These are phyloP conservation scores for Suhomyces prunicola DNA, from an alignment of 805 yeast species.

Conservation along the genomic window DNA sequence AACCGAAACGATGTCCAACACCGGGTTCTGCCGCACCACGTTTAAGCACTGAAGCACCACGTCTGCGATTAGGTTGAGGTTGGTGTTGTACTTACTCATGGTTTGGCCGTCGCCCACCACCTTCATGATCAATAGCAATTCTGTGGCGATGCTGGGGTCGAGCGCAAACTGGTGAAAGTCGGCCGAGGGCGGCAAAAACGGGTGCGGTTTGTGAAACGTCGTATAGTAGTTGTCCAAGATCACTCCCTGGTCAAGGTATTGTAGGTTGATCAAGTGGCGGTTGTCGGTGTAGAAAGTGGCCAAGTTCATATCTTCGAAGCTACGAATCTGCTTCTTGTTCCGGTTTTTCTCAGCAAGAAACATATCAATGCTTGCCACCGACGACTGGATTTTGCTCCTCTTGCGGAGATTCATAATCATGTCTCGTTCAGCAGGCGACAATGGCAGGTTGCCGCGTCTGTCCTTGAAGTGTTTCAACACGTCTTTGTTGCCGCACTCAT, in stretches of 20 bases:
- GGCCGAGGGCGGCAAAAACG: slow-evolving; percentile 42
- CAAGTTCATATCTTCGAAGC: slow-evolving; percentile 6
- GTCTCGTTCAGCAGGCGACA: neutral
- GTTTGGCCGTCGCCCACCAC: slow-evolving; percentile 49
- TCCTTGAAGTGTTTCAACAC: slow-evolving; percentile 1
- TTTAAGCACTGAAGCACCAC: slow-evolving; percentile 16
- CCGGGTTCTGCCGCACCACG: slow-evolving; percentile 8
- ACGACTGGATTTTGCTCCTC: slow-evolving; percentile 4
- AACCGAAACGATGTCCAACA: slow-evolving; percentile 41
- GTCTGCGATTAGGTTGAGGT: slow-evolving; percentile 13
- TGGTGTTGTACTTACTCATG: slow-evolving; percentile 13
- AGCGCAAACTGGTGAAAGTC: slow-evolving; percentile 33
- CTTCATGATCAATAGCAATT: slow-evolving; percentile 46
- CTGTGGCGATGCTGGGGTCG: slow-evolving; percentile 34
- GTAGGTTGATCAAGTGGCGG: slow-evolving; percentile 20
- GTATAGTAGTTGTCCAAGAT: slow-evolving; percentile 28
- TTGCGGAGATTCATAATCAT: slow-evolving; percentile 3
- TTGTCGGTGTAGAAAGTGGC: slow-evolving; percentile 1
- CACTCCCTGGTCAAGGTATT: slow-evolving; percentile 5
- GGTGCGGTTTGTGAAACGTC: slow-evolving; percentile 43
- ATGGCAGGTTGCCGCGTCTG: neutral
- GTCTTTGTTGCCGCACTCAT: slow-evolving; percentile 2
- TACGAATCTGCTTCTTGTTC: neutral
- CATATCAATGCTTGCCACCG: slow-evolving; percentile 5
- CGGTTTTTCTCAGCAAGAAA: neutral